These are phyloP conservation scores for Xerocomus potaroensis DNA, from an alignment of 768 basidiomycete genomes.

Conservation along the genomic window DNA sequence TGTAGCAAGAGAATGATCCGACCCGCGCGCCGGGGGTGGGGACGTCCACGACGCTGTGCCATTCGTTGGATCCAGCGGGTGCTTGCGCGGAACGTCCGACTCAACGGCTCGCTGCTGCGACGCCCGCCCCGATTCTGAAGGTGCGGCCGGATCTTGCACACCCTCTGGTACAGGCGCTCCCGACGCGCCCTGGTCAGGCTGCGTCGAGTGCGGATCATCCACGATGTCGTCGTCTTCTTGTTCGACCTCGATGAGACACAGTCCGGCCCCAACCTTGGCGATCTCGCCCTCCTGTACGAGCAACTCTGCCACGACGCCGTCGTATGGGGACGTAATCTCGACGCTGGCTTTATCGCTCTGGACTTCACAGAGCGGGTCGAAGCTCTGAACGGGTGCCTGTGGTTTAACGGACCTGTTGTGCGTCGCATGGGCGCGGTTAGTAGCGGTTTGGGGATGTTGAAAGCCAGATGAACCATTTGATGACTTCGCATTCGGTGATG, in stretches of 20 bases:
- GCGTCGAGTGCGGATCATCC: not conserved
- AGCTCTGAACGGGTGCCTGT: slow-evolving; percentile 47
- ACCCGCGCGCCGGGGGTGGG: slow-evolving; percentile 12
- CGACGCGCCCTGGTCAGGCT: not conserved
- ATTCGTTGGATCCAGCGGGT: slow-evolving; percentile 64
- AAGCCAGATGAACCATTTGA: slow-evolving; percentile 72
- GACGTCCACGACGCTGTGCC: slow-evolving; percentile 7
- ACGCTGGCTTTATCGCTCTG: slow-evolving; percentile 90
- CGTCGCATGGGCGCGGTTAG: not conserved
- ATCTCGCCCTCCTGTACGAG: slow-evolving; percentile 78
- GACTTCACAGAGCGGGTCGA: slow-evolving; percentile 77
- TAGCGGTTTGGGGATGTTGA: no score
- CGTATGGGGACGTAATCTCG: slow-evolving; percentile 85
- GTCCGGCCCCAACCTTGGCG: slow-evolving; percentile 73
- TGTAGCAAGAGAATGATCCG: slow-evolving; percentile 53
- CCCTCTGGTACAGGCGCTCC: not conserved
- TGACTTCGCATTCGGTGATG: slow-evolving; percentile 86
- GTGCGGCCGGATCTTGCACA: slow-evolving; percentile 14
- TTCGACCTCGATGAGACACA: slow-evolving; percentile 81
- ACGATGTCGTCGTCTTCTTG: slow-evolving; percentile 37
- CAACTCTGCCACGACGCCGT: slow-evolving; percentile 68
- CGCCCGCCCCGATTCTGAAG: not conserved
- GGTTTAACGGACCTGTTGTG: slow-evolving; percentile 60
- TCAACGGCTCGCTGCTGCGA: not conserved
- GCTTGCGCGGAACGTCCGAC: slow-evolving; percentile 24